phyloP scores from a whole-genome alignment of 2,329 filamentous ascomycete genomes.

The Fusarium virguliforme region DNA sequence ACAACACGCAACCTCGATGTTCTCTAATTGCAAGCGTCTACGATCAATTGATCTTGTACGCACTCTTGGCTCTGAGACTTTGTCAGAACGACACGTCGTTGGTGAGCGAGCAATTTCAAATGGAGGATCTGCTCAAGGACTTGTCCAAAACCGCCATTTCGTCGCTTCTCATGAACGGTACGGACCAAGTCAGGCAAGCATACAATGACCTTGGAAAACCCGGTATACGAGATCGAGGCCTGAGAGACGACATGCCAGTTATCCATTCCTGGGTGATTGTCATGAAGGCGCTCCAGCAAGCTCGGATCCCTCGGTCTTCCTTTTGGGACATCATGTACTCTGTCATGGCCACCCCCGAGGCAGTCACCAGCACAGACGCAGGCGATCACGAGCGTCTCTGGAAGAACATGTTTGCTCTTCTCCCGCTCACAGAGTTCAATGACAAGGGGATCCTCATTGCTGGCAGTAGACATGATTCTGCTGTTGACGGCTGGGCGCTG shows the following conservation, averaged over 20 bases:
- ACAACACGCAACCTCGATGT: constrained; percentile 12
- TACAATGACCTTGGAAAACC: constrained; percentile 66
- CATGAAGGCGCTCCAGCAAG: constrained; percentile 68
- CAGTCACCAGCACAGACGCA: constrained; percentile 60
- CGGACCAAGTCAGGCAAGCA: constrained; percentile 61
- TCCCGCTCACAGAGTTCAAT: constrained; percentile 75
- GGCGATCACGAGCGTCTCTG: constrained; percentile 70
- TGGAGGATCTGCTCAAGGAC: constrained; percentile 66
- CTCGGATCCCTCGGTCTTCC: constrained; percentile 65
- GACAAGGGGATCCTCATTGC: constrained; percentile 65
- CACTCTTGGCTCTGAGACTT: constrained; percentile 60
- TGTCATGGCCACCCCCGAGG: constrained; percentile 58
- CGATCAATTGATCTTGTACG: constrained; percentile 54
- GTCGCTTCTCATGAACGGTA: constrained; percentile 61
- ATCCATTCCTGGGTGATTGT: constrained; percentile 73
- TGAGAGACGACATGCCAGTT: constrained; percentile 63
- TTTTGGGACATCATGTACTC: constrained; percentile 75
- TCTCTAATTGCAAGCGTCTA: constrained; percentile 49
- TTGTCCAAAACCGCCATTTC: constrained; percentile 59
- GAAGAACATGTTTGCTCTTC: constrained; percentile 72
- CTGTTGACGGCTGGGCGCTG: constrained; percentile 72
- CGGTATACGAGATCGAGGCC: constrained; percentile 66
- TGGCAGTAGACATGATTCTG: constrained; percentile 51
- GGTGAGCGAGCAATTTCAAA: constrained; percentile 58
- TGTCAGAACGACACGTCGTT: constrained; percentile 57